These are phyloP conservation scores for Cladobotryum mycophilum DNA, from an alignment of 2,329 filamentous ascomycete species.

Conservation along the genomic window DNA sequence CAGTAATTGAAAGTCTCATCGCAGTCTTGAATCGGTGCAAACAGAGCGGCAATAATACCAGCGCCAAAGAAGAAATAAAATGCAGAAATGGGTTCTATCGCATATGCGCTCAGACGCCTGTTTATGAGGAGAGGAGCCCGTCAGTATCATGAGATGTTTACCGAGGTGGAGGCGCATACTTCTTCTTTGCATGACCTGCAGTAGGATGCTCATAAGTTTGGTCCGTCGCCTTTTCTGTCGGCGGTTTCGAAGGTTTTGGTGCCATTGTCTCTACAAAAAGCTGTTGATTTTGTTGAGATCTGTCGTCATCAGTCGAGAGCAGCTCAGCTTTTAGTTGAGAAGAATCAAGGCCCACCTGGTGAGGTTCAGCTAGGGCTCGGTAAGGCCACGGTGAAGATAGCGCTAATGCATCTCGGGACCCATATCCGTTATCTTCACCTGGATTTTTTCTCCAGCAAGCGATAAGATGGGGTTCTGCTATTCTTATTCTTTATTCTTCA, in stretches of 20 bases:
- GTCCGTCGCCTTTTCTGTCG: slow-evolving; percentile 22
- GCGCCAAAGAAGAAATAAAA: slow-evolving; percentile 75
- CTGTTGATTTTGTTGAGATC: slow-evolving; percentile 12
- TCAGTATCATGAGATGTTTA: slow-evolving; percentile 5
- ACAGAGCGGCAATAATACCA: slow-evolving; percentile 69
- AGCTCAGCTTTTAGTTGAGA: slow-evolving; percentile 21
- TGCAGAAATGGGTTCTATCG: slow-evolving; percentile 64
- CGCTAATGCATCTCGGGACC: slow-evolving; percentile 7
- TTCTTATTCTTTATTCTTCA: too few relatives aligned
- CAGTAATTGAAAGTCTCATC: slow-evolving; percentile 99
- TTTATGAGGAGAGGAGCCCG: neutral
- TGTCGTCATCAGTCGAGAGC: slow-evolving; percentile 17
- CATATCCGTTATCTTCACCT: slow-evolving; percentile 22
- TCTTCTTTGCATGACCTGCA: slow-evolving; percentile 47
- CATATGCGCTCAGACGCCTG: slow-evolving; percentile 50
- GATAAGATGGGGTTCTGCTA: too few relatives aligned
- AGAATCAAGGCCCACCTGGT: slow-evolving; percentile 2
- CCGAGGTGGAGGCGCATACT: slow-evolving; percentile 27
- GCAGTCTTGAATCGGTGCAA: slow-evolving; percentile 91
- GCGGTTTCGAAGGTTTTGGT: slow-evolving; percentile 28
- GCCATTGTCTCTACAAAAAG: slow-evolving; percentile 29
- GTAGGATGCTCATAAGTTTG: slow-evolving; percentile 39
- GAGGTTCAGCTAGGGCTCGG: slow-evolving; percentile 14
- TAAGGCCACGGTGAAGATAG: slow-evolving; percentile 11
- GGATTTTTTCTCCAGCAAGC: slow-evolving; percentile 20